These are phyloP conservation scores for Lepidium africanum DNA, from an alignment of 345 rosid species.

Conservation along the genomic window DNA sequence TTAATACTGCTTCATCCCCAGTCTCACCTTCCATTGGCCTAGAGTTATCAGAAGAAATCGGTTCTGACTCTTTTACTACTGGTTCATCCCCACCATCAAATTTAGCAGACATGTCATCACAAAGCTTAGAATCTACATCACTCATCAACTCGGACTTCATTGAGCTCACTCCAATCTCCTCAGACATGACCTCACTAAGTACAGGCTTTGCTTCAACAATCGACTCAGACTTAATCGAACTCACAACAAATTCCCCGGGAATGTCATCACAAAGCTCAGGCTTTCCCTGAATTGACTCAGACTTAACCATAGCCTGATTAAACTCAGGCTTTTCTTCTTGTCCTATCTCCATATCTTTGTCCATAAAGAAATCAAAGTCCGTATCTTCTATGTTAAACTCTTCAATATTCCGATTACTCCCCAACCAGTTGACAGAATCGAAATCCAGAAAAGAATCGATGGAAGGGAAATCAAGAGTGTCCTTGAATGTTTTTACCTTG, in stretches of 20 bases:
- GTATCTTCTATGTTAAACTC: conserved; percentile 27
- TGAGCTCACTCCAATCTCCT: background rate
- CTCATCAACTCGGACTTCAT: background rate
- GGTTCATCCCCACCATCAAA: conserved; percentile 1
- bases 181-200: background rate
- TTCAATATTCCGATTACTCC: conserved; percentile 25
- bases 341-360: conserved; percentile 23
- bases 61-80: conserved; percentile 1
- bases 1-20: background rate
- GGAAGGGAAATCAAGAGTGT: conserved; percentile 31
- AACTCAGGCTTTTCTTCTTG: conserved; percentile 20
- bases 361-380: conserved; percentile 29
- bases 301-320: background rate
- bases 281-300: conserved; percentile 10
- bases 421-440: conserved; percentile 52
- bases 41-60: background rate
- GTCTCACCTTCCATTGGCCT: conserved; percentile 6
- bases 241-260: conserved; percentile 2
- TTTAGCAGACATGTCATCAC: background rate
- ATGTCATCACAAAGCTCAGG: conserved; percentile 5
- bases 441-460: conserved; percentile 58
- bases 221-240: background rate
- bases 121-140: conserved; percentile 16
- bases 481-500: conserved; percentile 26
- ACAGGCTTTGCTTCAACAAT: conserved; percentile 8